Evolutionary conservation across 768 basidiomycete species (phyloP), one percentile per base, ranked within the genome.

Genomic region (Mycena vitilis): DNA sequence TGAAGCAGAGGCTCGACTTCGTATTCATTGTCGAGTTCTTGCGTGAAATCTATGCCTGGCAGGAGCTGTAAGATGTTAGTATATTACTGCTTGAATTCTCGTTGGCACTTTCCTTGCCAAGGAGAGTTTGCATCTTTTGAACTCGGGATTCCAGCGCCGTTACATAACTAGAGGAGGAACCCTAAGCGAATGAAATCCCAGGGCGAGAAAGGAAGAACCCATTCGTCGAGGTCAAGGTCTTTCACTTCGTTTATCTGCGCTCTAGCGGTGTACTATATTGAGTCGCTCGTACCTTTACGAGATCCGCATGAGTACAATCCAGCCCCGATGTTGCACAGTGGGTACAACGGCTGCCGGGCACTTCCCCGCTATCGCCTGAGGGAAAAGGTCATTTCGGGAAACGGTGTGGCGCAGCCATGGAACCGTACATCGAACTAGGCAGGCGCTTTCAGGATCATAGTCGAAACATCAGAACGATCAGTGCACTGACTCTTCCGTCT

Each of bases 261-360:
- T 36, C 34, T 38, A 22, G 2, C 11, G 2, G 34, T n/a, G 13
- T 44, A 36, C 66, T 10, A 49, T 62, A 10, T 58, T 4, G 10
- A 16, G 36, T 68, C 13, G 9, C 42, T 67, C 30, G 40, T 59
- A 90, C 90, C 85, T 90, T 91, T 11, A 88, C 86, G 30, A 88
- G 85, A 77, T 91, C 89, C 66, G 86, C 83, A 73, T 91, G 91
- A 2, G 87, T 91, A 74, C 91, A 93, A 30, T 91, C 87, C 42
- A 84, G 77, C 49, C 85, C 83, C 62, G 82, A 86, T 25, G 86
- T 83, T 22, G 84, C 80, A 72, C 91, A 92, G 73, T 90, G 90
- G 9, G 86, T 87, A 72, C 91, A 93, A 51, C 82, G 79, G 75
- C 88, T 88, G 36, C 84, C 85, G 20, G 85, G 84, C 85, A 85